Base-by-base conservation (phyloP, 2,329 filamentous ascomycete species). In the Penicillium psychrosexuale region DNA sequence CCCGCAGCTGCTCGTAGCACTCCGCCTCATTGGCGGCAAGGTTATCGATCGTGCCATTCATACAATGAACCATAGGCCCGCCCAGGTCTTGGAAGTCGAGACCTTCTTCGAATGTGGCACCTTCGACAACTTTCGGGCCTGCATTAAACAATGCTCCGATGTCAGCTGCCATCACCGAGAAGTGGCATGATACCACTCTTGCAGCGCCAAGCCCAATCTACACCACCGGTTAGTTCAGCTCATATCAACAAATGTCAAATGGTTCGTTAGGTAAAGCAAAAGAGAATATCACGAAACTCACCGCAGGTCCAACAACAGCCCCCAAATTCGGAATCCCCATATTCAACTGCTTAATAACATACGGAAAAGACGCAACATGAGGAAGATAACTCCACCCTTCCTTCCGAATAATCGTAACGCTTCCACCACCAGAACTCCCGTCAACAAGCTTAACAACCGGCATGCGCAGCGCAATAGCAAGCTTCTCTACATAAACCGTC, bases 1-100 rank as follows among this genome's bases (percentile, higher is more conserved):
- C 81, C 1, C 82, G 74, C 4, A 87, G 65, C 65, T 87, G 84
- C 61, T 82, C 78, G 56, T 85, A 86, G 57, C 83, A 85, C 37
- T 80, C 82, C n/a, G 75, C 74, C 66, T 87, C 84, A 56, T 84
- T 79, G 4, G 77, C 74, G 0, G 84, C 84, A 3, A 86, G 72
- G 50, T 87, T 87, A 57, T 87, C 84, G 46, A 87, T 85, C 0
- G 84, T 87, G 0, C 84, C 84, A 55, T 87, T 87, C 1, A 81
- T 82, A 61, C 83, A 85, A 63, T 87, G 84, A 68, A 87, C 80
- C 19, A 71, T 72, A 0, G 84, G 82, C 0, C 84, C 84, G 3
- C 84, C 84, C 0, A 87, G 73, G 58, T 86, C 82, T 12, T 77
- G 78, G 45, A 85, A 80, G 4, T 75, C 79, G 3, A 87, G 68